Evolutionary conservation across 1,284 basidiomycete species (phyloP).

Genomic region (Cryptococcus jaspeensis): DNA sequence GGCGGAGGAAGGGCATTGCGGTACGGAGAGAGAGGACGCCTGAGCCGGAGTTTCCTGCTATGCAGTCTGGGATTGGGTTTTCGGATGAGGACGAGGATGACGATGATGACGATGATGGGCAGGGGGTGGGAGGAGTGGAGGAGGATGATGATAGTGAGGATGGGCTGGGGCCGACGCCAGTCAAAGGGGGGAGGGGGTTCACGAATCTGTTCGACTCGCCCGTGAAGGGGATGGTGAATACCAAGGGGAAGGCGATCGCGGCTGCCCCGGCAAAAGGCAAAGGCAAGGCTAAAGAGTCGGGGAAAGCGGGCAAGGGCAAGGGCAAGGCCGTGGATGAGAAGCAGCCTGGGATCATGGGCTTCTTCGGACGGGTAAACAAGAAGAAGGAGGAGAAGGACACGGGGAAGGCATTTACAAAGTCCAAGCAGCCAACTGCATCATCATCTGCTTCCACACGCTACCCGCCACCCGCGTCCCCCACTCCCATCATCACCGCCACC

Average conservation of each 20-base stretch:
- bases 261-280: background rate
- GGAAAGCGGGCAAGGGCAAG: background rate
- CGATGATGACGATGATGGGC: constrained; percentile 6
- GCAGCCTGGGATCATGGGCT: constrained; percentile 12
- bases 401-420: background rate
- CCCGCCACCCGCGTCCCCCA: background rate
- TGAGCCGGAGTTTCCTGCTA: too few relatives aligned
- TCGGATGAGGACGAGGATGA: constrained; percentile 1
- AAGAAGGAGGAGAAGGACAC: background rate
- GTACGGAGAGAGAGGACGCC: too few relatives aligned
- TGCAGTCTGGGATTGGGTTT: too few relatives aligned
- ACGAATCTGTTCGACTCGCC: constrained; percentile 13
- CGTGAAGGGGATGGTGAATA: too few relatives aligned
- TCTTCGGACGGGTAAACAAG: constrained; percentile 11
- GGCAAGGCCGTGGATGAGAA: constrained; percentile 1
- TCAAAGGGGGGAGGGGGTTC: constrained; percentile 21
- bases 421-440: constrained; percentile 1
- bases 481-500: background rate
- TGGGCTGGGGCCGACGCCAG: constrained; percentile 40
- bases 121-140: constrained; percentile 3
- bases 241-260: constrained; percentile 1
- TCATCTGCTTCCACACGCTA: too few relatives aligned
- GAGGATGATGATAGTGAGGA: constrained; percentile 26
- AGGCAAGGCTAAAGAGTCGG: constrained; percentile 1
- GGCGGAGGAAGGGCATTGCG: constrained; percentile 12